Conservation (phyloP, 345 rosid genomes). For the Gossypium stocksii region DNA sequence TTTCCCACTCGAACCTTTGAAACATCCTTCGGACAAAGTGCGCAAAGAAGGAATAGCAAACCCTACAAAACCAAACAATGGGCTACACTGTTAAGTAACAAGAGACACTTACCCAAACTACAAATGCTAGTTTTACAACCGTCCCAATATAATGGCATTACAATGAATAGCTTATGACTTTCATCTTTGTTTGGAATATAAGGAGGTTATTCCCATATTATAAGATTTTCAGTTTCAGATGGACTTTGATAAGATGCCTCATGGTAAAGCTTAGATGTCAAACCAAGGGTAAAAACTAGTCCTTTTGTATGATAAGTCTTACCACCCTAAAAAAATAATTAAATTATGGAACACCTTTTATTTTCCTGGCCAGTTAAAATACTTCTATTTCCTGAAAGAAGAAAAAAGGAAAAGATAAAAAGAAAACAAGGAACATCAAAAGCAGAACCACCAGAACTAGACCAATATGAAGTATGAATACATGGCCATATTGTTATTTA, state of each 20-base stretch:
- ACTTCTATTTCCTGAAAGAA: neutral
- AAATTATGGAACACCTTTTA: neutral
- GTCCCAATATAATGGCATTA: neutral
- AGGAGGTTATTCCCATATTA: neutral
- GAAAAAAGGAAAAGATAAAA: neutral
- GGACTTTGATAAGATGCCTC: neutral
- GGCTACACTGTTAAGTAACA: neutral
- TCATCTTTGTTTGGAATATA: neutral
- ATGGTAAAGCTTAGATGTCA: neutral
- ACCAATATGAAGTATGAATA: neutral
- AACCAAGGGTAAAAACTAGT: neutral
- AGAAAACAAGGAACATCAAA: neutral
- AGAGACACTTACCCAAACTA: neutral
- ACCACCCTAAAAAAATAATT: too few species aligned
- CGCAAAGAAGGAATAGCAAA: constrained; percentile 68
- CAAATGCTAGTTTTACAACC: neutral
- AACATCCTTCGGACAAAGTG: constrained; percentile 67
- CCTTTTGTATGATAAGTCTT: neutral
- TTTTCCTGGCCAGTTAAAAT: neutral
- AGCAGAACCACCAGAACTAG: neutral
- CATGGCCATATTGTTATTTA: neutral
- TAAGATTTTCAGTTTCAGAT: neutral
- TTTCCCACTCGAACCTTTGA: constrained; percentile 87
- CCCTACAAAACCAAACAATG: constrained; percentile 40
- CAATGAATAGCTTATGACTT: neutral